A percentile compares a stretch with the other conserved stretches of the same genome.
Evolutionary conservation across 164 flowering plant species (phyloP).

Genomic region (Kalanchoe fedtschenkoi): DNA sequence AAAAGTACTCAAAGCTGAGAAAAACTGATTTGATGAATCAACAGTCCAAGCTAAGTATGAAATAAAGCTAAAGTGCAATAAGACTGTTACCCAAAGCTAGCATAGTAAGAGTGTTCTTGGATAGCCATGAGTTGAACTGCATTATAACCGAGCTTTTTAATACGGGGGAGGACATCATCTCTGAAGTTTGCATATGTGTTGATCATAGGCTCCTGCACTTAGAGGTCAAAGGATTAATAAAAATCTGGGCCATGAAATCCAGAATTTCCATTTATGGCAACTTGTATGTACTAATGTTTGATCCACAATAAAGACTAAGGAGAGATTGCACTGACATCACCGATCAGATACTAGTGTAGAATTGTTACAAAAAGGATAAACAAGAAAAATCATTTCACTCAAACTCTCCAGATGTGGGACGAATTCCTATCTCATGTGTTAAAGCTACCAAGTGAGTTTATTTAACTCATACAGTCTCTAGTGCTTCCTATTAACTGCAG

Average conservation of each 20-base stretch:
- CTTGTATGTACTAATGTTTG: neutral
- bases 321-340: too few relatives aligned
- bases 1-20: neutral
- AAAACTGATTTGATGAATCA: neutral
- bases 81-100: slow-evolving; percentile 81
- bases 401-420: too few relatives aligned
- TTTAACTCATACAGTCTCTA: too few relatives aligned
- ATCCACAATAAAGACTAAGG: neutral
- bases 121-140: slow-evolving; percentile 99
- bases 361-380: too few relatives aligned
- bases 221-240: slow-evolving; percentile 4
- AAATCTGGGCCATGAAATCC: neutral
- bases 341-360: too few relatives aligned
- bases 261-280: slow-evolving; percentile 1
- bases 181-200: slow-evolving; percentile 85
- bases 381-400: too few relatives aligned
- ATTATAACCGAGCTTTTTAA: slow-evolving; percentile 92
- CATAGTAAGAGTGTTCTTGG: slow-evolving; percentile 99
- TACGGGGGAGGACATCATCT: slow-evolving; percentile 97
- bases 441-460: too few relatives aligned
- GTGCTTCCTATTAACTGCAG: too few relatives aligned
- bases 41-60: neutral
- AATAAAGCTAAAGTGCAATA: neutral
- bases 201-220: slow-evolving; percentile 75
- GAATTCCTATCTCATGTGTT: too few relatives aligned